Base-by-base conservation (phyloP, 2,329 filamentous ascomycete species). In the Arthroderma sp. region DNA sequence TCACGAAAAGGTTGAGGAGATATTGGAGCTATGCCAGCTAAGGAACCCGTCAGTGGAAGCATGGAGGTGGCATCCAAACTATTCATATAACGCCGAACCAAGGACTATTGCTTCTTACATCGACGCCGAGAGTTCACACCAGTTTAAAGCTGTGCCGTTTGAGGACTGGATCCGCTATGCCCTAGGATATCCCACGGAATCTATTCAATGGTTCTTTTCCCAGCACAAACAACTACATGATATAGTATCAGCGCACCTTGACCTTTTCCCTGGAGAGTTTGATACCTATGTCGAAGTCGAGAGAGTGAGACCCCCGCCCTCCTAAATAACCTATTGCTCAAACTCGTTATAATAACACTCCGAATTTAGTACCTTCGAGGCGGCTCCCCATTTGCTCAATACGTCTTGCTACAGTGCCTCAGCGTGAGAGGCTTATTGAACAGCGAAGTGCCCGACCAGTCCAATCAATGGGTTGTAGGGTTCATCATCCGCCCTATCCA, bases 401-500 rank as follows among this genome's bases (percentile, higher is more conserved):
- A 67, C 51, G 68, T 68, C 13, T 33, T 74, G 38, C 60, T 66
- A 23, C 62, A 64, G 23, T 70, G 67, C 56, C 58, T 73, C n/a
- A 58, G 51, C 49, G 56, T 56, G 38, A 55, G 33, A 53, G 55
- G 60, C 9, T 21, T 55, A 19, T 17, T 53, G 19, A 23, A 52
- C 52, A 31, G n/a, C 43, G 64, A 11, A 56, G 66, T 13, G 53
- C 62, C 11, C 28, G 58, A 3, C 56, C 44, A 1, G 55, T 58
- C 4, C 43, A 38, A 28, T 63, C 63, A 23, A 65, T 56, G 57
- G 63, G 21, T 72, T 70, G 44, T 56, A 31, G 65, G 66, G 43
- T 74, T 73, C 38, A 68, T 74, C 39, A 64, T 71, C 4, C 65
- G 64, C 0, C 71, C 72, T 2, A 71, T 74, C 15, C 72, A 73